phyloP scores from a whole-genome alignment of 768 basidiomycete genomes.

The Tricholoma terreum region DNA sequence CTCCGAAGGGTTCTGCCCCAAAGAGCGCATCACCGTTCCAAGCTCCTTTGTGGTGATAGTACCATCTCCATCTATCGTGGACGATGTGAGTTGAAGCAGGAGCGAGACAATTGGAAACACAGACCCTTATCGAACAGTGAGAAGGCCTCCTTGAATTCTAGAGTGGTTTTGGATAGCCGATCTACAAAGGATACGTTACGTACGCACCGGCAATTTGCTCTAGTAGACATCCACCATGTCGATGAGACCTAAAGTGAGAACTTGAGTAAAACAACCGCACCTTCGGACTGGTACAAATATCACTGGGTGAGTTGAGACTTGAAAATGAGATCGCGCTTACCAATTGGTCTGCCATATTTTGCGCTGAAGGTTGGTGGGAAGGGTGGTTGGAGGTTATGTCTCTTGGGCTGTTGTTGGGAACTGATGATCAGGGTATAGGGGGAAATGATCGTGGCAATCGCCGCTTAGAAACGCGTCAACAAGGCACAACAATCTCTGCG shows the following conservation, averaged over 20 bases:
- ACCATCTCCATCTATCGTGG: slow-evolving; percentile 78
- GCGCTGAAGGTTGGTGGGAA: slow-evolving; percentile 8
- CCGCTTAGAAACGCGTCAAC: slow-evolving; percentile 8
- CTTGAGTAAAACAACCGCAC: slow-evolving; percentile 31
- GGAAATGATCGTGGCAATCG: slow-evolving; percentile 21
- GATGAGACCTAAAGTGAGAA: not conserved
- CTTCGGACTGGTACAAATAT: slow-evolving; percentile 48
- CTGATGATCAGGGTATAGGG: not conserved
- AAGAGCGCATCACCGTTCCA: slow-evolving; percentile 90
- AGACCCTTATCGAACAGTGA: slow-evolving; percentile 94
- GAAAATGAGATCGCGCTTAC: slow-evolving; percentile 32
- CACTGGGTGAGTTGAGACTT: not conserved
- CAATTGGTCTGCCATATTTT: slow-evolving; percentile 54
- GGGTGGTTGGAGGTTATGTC: slow-evolving; percentile 1
- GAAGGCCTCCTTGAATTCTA: slow-evolving; percentile 99
- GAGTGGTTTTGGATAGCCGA: not conserved
- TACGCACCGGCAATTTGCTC: slow-evolving; percentile 87
- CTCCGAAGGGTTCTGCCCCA: slow-evolving; percentile 91
- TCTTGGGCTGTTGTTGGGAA: not conserved
- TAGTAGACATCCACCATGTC: slow-evolving; percentile 28
- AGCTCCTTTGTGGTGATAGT: slow-evolving; percentile 90
- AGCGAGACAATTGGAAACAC: slow-evolving; percentile 19
- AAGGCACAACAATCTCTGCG: not conserved
- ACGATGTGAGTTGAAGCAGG: slow-evolving; percentile 4
- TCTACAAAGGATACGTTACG: not conserved